Percentiles rank a stretch among this genome's conserved stretches.
phyloP scores from a whole-genome alignment of 2,329 filamentous ascomycete genomes.

The Endoconidiophora laricicola region DNA sequence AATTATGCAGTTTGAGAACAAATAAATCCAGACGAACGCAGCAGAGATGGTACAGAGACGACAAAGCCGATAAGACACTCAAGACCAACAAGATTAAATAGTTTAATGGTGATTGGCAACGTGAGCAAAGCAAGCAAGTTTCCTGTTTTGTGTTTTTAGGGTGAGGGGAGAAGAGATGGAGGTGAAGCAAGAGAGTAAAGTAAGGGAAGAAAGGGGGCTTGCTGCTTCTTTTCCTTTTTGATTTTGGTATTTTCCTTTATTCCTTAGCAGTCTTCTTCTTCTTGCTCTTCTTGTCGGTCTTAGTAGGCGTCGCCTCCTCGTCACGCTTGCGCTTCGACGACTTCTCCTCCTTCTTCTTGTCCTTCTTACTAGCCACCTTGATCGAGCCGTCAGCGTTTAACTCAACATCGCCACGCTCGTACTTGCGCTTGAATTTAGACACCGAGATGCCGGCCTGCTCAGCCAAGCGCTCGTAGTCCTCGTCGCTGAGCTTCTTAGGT shows the following conservation, averaged over 20 bases:
- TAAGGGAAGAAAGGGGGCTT: slow-evolving; percentile 1
- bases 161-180: neutral
- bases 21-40: too few relatives aligned
- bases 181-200: neutral
- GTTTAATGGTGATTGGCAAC: too few relatives aligned
- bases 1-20: too few relatives aligned
- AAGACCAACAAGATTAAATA: too few relatives aligned
- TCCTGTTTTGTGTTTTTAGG: neutral
- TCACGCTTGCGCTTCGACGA: slow-evolving; percentile 48
- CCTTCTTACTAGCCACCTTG: slow-evolving; percentile 56
- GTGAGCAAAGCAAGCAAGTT: too few relatives aligned
- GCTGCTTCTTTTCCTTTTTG: too few relatives aligned
- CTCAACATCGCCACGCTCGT: slow-evolving; percentile 57
- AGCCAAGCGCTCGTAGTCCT: slow-evolving; percentile 36
- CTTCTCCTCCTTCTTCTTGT: slow-evolving; percentile 56
- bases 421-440: slow-evolving; percentile 64
- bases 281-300: slow-evolving; percentile 42
- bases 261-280: slow-evolving; percentile 25
- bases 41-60: too few relatives aligned
- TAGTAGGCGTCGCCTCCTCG: slow-evolving; percentile 30
- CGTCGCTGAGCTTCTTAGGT: slow-evolving; percentile 17
- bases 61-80: too few relatives aligned
- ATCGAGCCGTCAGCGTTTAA: slow-evolving; percentile 49
- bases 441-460: slow-evolving; percentile 52
- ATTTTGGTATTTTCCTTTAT: slow-evolving; percentile 4